Conservation (phyloP, 2,329 filamentous ascomycete species). For the Diatrype stigma region DNA sequence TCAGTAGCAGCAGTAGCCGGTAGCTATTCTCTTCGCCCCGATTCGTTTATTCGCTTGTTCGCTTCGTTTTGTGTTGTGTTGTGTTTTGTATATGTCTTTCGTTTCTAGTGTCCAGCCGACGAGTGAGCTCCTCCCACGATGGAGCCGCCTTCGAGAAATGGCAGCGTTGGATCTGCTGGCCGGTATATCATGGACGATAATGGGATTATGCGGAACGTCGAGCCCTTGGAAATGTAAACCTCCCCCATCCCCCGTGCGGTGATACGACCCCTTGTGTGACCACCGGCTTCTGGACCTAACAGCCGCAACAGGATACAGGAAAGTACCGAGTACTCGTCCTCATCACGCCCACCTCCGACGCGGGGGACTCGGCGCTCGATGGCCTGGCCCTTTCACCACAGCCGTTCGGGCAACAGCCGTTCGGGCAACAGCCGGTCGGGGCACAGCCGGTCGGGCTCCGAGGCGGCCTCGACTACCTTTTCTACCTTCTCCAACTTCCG, state of each 20-base stretch:
- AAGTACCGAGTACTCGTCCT: constrained; percentile 21
- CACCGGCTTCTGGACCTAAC: neutral
- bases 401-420: constrained; percentile 21
- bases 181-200: constrained; percentile 22
- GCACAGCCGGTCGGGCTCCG: constrained; percentile 22
- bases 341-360: constrained; percentile 21
- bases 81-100: neutral
- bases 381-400: constrained; percentile 26
- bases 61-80: neutral
- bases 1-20: too few relatives aligned
- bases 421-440: constrained; percentile 18
- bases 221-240: constrained; percentile 24
- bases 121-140: constrained; percentile 11
- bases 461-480: constrained; percentile 19
- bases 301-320: constrained; percentile 19
- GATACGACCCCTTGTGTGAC: neutral
- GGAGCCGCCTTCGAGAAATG: constrained; percentile 20
- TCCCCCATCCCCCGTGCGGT: neutral
- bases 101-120: neutral
- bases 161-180: constrained; percentile 7
- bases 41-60: neutral
- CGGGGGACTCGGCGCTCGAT: constrained; percentile 22
- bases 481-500: constrained; percentile 24
- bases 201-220: constrained; percentile 18
- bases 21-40: neutral